Evolutionary conservation across 495 filamentous ascomycete species (phyloP).

Genomic region (Chaetomidium leptoderma): DNA sequence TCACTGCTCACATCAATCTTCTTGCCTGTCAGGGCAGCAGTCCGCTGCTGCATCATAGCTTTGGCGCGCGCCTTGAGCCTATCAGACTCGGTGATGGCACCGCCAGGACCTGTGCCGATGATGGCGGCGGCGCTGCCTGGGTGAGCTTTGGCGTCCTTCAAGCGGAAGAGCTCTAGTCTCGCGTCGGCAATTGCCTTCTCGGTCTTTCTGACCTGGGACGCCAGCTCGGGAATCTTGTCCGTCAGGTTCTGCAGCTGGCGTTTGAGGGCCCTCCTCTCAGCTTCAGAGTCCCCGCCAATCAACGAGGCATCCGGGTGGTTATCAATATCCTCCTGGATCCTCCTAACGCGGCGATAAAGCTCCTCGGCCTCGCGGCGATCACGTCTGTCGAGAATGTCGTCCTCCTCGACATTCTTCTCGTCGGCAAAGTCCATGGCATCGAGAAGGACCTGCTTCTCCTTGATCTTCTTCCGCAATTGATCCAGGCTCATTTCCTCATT

Average conservation of each 20-base stretch:
- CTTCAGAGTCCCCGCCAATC: constrained; percentile 71
- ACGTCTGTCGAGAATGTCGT: constrained; percentile 83
- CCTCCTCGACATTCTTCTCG: constrained; percentile 82
- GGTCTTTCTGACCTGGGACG: constrained; percentile 82
- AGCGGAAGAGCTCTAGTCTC: constrained; percentile 86
- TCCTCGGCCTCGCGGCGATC: constrained; percentile 92
- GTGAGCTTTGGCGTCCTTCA: constrained; percentile 89
- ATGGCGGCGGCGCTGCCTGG: constrained; percentile 78
- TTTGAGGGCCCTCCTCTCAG: constrained; percentile 78
- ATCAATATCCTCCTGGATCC: constrained; percentile 97
- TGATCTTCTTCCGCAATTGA: constrained; percentile 87
- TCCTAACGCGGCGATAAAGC: constrained; percentile 83
- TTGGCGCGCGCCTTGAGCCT: constrained; percentile 90
- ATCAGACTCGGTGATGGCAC: constrained; percentile 87
- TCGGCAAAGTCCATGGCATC: constrained; percentile 97
- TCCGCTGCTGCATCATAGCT: constrained; percentile 96
- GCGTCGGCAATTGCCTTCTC: constrained; percentile 92
- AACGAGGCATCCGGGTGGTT: constrained; percentile 75
- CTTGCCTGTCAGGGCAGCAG: constrained; percentile 84
- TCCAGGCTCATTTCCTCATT: constrained; percentile 81
- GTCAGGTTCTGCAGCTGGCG: constrained; percentile 84
- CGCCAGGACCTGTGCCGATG: constrained; percentile 90
- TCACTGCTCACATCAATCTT: constrained; percentile 60
- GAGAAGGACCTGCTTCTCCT: constrained; percentile 91
- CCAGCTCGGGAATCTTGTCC: constrained; percentile 86